Base-by-base conservation (phyloP, 116 monocot species). In the Posidonia oceanica region DNA sequence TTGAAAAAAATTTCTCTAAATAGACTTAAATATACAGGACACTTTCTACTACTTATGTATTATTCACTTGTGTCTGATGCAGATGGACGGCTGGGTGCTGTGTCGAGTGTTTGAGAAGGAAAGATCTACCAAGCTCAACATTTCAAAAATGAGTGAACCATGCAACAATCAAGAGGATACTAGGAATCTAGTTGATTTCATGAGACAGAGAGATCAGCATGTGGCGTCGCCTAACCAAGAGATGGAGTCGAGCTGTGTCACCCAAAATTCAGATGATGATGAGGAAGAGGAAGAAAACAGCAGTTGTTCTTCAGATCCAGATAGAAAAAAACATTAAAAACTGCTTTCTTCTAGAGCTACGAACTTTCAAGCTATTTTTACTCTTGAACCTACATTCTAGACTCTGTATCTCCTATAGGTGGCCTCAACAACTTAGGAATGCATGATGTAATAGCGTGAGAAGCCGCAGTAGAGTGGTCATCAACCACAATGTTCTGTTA, bases 171-270 rank as follows among this genome's bases (percentile, higher is more conserved):
- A 58, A 58, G 20, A 17, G 0, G 21, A 7, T 18, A 58, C 58
- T 2, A 21, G 21, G 3, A 58, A 58, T 3, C 58, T 20, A 58
- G 17, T 58, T 20, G 48, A 48, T 7, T 10, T 48, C 48, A 48
- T 48, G 48, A 48, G 12, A 48, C 48, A 48, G 48, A 48, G 12
- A 48, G 7, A 48, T 48, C 48, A 48, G 11, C 48, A 10, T 48
- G 48, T 48, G 48, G 48, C 1, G 7, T 48, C 48, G 12, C 5
- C 48, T 7, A 7, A 48, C 48, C 21, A 18, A n/a, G 20, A 58
- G 21, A 58, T 58, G 58, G 58, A 58, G 16, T 58, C 58, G 3
- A 58, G 58, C 21, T 58, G 58, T 58, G 58, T 58, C 58, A 58
- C 58, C 17, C 17, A 58, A 18, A 6, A 18, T 58, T 58, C 58